Evolutionary conservation across 1,139 yeast species (phyloP).

Genomic region (Suhomyces terraborum): DNA sequence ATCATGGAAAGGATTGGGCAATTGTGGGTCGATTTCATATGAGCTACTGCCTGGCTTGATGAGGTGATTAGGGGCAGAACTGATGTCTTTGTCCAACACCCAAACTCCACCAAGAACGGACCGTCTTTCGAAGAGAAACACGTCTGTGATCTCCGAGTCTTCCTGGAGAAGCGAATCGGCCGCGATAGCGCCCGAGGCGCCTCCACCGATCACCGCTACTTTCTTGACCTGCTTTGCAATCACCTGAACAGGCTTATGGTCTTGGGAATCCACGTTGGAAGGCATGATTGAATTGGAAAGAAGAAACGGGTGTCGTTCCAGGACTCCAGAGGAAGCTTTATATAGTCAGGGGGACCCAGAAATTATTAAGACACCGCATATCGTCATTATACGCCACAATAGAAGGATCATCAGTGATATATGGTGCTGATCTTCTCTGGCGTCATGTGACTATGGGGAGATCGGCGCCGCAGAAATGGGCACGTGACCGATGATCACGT

Average conservation of each 20-base stretch:
- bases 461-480: too few species aligned
- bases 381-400: conserved; percentile 5
- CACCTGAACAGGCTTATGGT: conserved; percentile 13
- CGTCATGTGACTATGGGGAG: not conserved
- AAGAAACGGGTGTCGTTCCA: not conserved
- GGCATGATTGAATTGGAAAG: conserved; percentile 8
- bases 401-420: not conserved
- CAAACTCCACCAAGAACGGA: conserved; percentile 35
- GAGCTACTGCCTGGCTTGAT: conserved; percentile 27
- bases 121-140: conserved; percentile 35
- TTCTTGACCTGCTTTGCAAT: conserved; percentile 23
- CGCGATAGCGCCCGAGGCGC: conserved; percentile 52
- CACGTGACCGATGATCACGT: not conserved
- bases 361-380: not conserved
- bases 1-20: conserved; percentile 31
- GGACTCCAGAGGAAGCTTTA: not conserved
- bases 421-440: not conserved
- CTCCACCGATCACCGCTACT: conserved; percentile 54
- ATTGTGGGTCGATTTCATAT: conserved; percentile 31
- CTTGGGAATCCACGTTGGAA: conserved; percentile 3
- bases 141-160: conserved; percentile 13
- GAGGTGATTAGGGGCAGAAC: conserved; percentile 27
- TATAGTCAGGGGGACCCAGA: not conserved
- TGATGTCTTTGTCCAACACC: conserved; percentile 28
- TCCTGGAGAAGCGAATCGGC: conserved; percentile 43